Percentiles rank a stretch among this genome's conserved stretches.
Conservation (phyloP, 352 stramenopile genomes). For the Pythium utonaiense region DNA sequence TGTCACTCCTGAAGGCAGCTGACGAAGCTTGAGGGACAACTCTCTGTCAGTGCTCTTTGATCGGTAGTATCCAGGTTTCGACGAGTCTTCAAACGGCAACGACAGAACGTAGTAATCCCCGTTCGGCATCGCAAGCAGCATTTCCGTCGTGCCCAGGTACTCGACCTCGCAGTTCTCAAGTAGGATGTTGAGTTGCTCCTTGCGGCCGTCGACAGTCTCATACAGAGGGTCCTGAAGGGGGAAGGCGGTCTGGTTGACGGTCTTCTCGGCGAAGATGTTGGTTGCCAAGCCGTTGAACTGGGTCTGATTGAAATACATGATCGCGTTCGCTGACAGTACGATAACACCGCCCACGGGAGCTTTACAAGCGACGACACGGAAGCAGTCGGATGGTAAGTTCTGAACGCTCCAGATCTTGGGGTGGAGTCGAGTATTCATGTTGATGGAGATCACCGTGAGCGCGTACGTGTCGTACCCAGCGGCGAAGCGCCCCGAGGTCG, state of each 20-base stretch:
- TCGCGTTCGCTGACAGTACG: constrained; percentile 71
- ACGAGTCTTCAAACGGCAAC: constrained; percentile 55
- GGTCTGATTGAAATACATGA: constrained; percentile 88
- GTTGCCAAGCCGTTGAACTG: constrained; percentile 75
- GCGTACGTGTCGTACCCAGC: constrained; percentile 78
- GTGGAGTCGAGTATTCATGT: constrained; percentile 81
- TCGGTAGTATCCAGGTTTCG: constrained; percentile 29
- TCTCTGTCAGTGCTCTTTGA: constrained; percentile 6
- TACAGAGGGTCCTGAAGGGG: constrained; percentile 61
- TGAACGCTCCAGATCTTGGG: constrained; percentile 86
- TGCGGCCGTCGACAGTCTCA: constrained; percentile 49
- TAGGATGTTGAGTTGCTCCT: constrained; percentile 48
- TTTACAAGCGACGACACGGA: constrained; percentile 66
- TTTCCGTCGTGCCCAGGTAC: constrained; percentile 64
- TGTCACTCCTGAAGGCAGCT: constrained; percentile 42
- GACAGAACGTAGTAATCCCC: constrained; percentile 65
- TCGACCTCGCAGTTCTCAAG: constrained; percentile 69
- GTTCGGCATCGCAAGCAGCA: constrained; percentile 55
- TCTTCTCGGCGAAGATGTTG: constrained; percentile 72
- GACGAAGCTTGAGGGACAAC: constrained; percentile 46
- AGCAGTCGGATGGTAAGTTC: constrained; percentile 78
- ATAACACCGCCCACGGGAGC: constrained; percentile 71
- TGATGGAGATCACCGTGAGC: constrained; percentile 85
- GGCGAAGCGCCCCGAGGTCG: constrained; percentile 63
- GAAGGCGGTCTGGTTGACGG: constrained; percentile 69